Evolutionary conservation across 495 filamentous ascomycete genomes (phyloP), one percentile per base, ranked within the genome.

Genomic region (Penicillium longicatenatum): DNA sequence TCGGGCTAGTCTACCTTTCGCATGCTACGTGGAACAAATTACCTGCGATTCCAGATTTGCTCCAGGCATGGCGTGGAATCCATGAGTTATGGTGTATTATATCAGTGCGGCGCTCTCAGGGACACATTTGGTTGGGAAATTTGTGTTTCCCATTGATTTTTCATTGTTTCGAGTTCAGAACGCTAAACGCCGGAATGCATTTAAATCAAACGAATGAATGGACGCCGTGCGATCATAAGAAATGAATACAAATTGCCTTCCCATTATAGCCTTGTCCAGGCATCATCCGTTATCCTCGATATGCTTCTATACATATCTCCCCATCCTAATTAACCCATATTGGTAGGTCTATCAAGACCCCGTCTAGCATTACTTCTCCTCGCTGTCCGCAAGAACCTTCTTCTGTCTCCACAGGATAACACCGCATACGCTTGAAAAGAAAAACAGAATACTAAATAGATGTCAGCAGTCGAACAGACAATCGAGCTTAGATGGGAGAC

Each of bases 381-480:
- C 61, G 12, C 50, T 58, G 9, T 60, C 66, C 1, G 62, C 60
- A 20, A 64, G 56, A n/a, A 59, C 56, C 62, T 77, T 82, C 66
- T 77, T 79, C 63, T 78, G 76, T 43, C 71, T 77, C 86, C 85
- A 88, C 30, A 89, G 73, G 55, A 79, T 81, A 56, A 79, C 66
- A 64, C 80, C 81, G 67, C 82, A 79, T 10, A 87, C 69, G 31
- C 76, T 64, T 6, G 85, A 85, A 53, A 91, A 84, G 55, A 86
- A 82, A 63, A 94, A 91, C 45, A 92, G 72, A 24, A 93, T 84
- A 69, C 87, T 83, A 56, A 8, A 33, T 8, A 52, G 16, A 44
- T 16, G 31, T 66, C 20, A 66, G 55, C 30, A 54, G 9, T 19
- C 19, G 22, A 12, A 30, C 17, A 50, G 42, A 39, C n/a, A n/a